These are phyloP conservation scores for Byssothecium circinans DNA, from an alignment of 2,329 filamentous ascomycete species.

Conservation along the genomic window DNA sequence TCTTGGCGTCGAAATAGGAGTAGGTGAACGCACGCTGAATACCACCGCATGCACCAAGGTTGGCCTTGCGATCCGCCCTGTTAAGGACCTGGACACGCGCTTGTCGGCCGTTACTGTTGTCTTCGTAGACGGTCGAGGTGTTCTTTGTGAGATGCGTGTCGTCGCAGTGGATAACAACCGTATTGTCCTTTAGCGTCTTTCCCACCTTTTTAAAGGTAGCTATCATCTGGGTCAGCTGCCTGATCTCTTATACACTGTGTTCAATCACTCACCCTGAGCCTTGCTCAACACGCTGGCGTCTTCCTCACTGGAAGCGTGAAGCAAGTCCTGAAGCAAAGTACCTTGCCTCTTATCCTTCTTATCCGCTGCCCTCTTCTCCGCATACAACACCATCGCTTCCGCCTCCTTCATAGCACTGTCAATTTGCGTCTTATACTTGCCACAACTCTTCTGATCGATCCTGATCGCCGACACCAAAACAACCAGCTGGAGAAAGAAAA, in stretches of 20 bases:
- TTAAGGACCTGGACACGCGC: not conserved
- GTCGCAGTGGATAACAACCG: conserved; percentile 2
- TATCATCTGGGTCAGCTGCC: not conserved
- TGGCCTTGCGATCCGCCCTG: not conserved
- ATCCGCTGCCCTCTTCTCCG: not conserved
- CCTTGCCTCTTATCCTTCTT: conserved; percentile 2
- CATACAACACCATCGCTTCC: not conserved
- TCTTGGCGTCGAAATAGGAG: conserved; percentile 1
- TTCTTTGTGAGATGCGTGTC: conserved; percentile 4
- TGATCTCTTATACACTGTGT: no score
- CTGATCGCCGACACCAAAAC: not conserved
- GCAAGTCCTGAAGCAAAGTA: conserved; percentile 1
- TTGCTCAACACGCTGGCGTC: not conserved
- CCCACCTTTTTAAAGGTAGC: not conserved
- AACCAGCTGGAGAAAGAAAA: conserved; percentile 2
- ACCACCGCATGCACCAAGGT: conserved; percentile 1
- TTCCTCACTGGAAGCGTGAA: conserved; percentile 1
- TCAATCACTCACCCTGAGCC: not conserved
- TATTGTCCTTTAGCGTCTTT: not conserved
- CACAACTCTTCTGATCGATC: conserved; percentile 3
- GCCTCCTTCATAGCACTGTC: conserved; percentile 1
- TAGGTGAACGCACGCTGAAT: conserved; percentile 1
- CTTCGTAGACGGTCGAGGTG: not conserved
- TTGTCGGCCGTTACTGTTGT: conserved; percentile 2
- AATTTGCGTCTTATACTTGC: not conserved